Base-by-base conservation (phyloP, 2,329 filamentous ascomycete species). In the Fusarium albosuccineum region DNA sequence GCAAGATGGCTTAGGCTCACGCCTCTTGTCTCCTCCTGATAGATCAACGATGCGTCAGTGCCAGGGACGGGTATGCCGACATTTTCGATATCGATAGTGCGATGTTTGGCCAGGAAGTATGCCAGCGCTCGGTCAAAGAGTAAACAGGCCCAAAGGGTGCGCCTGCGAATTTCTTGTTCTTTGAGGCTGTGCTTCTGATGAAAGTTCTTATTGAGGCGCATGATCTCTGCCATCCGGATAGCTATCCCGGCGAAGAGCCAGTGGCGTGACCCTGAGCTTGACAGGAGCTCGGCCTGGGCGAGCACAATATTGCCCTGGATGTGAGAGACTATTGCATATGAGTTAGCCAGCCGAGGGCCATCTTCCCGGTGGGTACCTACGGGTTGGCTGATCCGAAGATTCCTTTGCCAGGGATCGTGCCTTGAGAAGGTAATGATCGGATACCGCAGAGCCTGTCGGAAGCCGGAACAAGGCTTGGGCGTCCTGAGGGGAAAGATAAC, bases 101-200 rank as follows among this genome's bases (percentile, higher is more conserved):
- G 42, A 45, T 45, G 42, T 30, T 45, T 45, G 5, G 42, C 42
- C 13, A 45, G 22, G 42, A 45, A 45, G 16, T 45, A 45, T 29
- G 42, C 27, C 3, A 45, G 29, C 3, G 42, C 42, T 45, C 42
- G 27, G 3, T 45, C 42, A 0, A 45, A 45, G 5, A 45, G 10
- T 2, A 45, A 26, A 30, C 71, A 75, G 36, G 71, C 71, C 73
- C 73, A 74, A 29, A 72, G 73, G 10, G 73, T 74, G 9, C 72
- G 69, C 6, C 71, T 50, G 4, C 72, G 67, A 6, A 74, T 66
- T 39, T 72, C 73, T 34, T 72, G 70, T n/a, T 71, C 65, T 9
- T 54, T 53, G n/a, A 68, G 52, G 36, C 53, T 63, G 52, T 72
- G 70, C 29, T 57, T 60, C 42, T 71, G 65, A 40, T 72, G 70